Evolutionary conservation across 2,329 filamentous ascomycete species (phyloP).

Genomic region (Rugonectria rugulosa): DNA sequence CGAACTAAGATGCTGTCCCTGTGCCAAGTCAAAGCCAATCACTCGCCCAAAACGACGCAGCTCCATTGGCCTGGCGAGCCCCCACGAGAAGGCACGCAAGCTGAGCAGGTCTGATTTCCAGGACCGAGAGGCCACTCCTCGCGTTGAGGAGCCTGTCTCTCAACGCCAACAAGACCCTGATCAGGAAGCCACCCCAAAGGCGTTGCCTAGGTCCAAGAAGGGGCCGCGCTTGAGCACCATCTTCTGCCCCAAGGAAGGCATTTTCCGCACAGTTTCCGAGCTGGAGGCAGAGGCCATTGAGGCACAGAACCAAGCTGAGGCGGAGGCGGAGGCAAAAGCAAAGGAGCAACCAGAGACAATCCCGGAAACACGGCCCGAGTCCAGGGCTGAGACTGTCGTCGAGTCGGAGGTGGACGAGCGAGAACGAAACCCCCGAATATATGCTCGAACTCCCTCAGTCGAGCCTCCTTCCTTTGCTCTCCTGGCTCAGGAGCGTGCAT

Average conservation of each 20-base stretch:
- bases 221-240: slow-evolving; percentile 60
- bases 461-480: slow-evolving; percentile 68
- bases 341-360: background rate
- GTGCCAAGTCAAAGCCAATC: slow-evolving; percentile 50
- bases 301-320: slow-evolving; percentile 36
- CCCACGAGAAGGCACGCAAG: slow-evolving; percentile 44
- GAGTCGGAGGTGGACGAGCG: slow-evolving; percentile 42
- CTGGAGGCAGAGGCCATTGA: slow-evolving; percentile 57
- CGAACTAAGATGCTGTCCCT: slow-evolving; percentile 71
- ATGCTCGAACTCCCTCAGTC: slow-evolving; percentile 67
- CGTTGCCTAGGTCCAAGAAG: slow-evolving; percentile 43
- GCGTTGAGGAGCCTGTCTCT: slow-evolving; percentile 27
- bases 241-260: slow-evolving; percentile 68
- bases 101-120: slow-evolving; percentile 43
- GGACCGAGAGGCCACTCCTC: slow-evolving; percentile 26
- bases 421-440: slow-evolving; percentile 49
- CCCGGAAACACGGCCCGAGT: slow-evolving; percentile 12
- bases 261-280: slow-evolving; percentile 67
- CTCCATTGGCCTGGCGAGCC: slow-evolving; percentile 35
- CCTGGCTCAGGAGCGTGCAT: slow-evolving; percentile 61
- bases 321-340: slow-evolving; percentile 26
- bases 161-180: slow-evolving; percentile 15
- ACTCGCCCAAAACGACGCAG: slow-evolving; percentile 36
- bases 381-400: slow-evolving; percentile 14
- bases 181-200: slow-evolving; percentile 27